A percentile compares a stretch with the other conserved stretches of the same genome.
phyloP scores from a whole-genome alignment of 2,329 filamentous ascomycete species.

The Coniochaeta pulveracea region DNA sequence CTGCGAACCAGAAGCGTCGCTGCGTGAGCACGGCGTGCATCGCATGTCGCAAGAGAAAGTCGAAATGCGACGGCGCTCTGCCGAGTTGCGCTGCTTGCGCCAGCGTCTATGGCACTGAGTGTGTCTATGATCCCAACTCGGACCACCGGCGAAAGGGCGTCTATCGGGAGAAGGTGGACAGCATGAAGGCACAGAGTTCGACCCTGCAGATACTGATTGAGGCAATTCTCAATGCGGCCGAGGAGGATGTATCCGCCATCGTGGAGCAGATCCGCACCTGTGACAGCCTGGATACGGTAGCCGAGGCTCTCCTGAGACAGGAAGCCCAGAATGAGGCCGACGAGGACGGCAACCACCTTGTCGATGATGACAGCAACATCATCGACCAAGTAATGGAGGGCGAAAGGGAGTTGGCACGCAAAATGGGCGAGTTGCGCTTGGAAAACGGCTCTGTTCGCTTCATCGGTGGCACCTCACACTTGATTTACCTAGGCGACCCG shows the following conservation, averaged over 20 bases:
- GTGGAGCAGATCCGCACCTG: slow-evolving; percentile 83
- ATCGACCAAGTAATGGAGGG: slow-evolving; percentile 33
- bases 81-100: slow-evolving; percentile 93
- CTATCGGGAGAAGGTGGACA: slow-evolving; percentile 88
- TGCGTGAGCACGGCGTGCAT: slow-evolving; percentile 81
- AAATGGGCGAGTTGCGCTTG: slow-evolving; percentile 83
- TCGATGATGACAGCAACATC: slow-evolving; percentile 24
- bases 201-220: slow-evolving; percentile 90
- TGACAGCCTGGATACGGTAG: slow-evolving; percentile 51
- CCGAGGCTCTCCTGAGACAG: slow-evolving; percentile 39
- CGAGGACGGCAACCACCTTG: slow-evolving; percentile 26
- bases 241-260: slow-evolving; percentile 72
- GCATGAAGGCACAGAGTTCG: slow-evolving; percentile 72
- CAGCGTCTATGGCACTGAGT: slow-evolving; percentile 83
- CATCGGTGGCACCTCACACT: slow-evolving; percentile 86
- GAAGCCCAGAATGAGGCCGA: slow-evolving; percentile 22
- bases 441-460: slow-evolving; percentile 84
- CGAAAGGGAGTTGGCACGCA: slow-evolving; percentile 77
- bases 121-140: slow-evolving; percentile 90
- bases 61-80: slow-evolving; percentile 83
- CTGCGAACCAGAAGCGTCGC: slow-evolving; percentile 50
- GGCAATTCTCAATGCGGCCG: slow-evolving; percentile 80
- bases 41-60: slow-evolving; percentile 68
- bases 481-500: slow-evolving; percentile 64
- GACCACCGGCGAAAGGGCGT: slow-evolving; percentile 95